Conservation (phyloP, 163 green algal genomes). For the Volvox carteri region DNA sequence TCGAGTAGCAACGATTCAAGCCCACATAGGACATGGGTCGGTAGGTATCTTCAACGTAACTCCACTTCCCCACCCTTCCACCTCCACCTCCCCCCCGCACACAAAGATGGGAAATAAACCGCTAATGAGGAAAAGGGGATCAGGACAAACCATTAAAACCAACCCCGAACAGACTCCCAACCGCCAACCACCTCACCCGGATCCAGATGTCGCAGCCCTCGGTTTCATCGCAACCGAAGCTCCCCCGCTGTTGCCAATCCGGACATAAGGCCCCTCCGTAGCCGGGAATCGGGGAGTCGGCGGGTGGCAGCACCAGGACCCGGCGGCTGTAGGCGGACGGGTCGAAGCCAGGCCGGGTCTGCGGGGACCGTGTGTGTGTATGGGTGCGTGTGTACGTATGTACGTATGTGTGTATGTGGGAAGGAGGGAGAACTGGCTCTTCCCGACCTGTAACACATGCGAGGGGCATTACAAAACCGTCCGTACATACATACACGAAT, state of each 20-base stretch:
- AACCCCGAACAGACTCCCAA: not conserved
- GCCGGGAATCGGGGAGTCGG: too few species aligned
- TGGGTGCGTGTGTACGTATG: not conserved
- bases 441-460: not conserved
- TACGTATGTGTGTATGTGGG: not conserved
- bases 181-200: not conserved
- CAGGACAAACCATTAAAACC: too few species aligned
- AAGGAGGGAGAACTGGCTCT: not conserved
- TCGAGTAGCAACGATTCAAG: not conserved
- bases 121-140: too few species aligned
- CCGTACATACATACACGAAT: not conserved
- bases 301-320: slow-evolving; percentile 34
- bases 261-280: not conserved
- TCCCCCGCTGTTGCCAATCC: slow-evolving; percentile 35
- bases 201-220: slow-evolving; percentile 36
- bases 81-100: not conserved
- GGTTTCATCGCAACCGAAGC: not conserved
- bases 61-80: not conserved
- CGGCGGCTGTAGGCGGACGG: not conserved
- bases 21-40: not conserved
- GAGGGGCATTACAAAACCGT: not conserved
- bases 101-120: not conserved
- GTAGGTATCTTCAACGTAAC: not conserved
- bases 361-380: too few species aligned
- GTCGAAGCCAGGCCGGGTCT: too few species aligned